A percentile compares a stretch with the other conserved stretches of the same genome.
Evolutionary conservation across 2,329 filamentous ascomycete species (phyloP).

Genomic region (Aspergillus sojae): DNA sequence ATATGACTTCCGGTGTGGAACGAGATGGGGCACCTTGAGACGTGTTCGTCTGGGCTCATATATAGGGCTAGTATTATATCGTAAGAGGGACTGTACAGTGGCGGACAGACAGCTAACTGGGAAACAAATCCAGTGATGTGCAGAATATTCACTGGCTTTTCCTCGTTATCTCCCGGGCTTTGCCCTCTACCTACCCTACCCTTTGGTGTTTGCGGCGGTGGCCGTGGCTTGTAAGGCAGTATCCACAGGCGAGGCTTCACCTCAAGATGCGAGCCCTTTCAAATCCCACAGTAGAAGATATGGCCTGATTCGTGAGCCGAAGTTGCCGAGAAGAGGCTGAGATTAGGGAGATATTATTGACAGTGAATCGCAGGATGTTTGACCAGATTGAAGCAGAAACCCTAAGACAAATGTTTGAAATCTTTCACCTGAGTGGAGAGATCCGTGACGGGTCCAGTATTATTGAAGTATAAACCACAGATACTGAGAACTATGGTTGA

Average conservation of each 20-base stretch:
- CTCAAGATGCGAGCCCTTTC: not conserved
- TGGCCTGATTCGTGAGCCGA: not conserved
- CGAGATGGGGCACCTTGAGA: not conserved
- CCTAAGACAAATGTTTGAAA: not conserved
- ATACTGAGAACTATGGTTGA: slow-evolving; percentile 1
- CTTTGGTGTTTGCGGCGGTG: not conserved
- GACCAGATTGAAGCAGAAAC: not conserved
- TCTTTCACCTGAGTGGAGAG: not conserved
- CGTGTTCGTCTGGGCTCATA: not conserved
- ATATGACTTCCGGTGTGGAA: not conserved
- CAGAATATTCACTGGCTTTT: not conserved
- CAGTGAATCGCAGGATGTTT: not conserved
- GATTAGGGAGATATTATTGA: not conserved
- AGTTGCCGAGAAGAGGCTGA: not conserved
- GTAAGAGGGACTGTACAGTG: not conserved
- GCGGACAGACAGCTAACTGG: not conserved
- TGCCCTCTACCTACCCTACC: not conserved
- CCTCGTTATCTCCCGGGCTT: not conserved
- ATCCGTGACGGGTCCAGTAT: not conserved
- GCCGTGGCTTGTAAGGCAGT: not conserved
- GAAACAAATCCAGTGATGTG: not conserved
- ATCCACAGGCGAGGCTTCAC: not conserved
- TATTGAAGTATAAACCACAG: not conserved
- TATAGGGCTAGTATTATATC: not conserved
- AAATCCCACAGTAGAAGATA: not conserved